phyloP scores from a whole-genome alignment of 2,329 filamentous ascomycete species.

The Fusarium piperis region DNA sequence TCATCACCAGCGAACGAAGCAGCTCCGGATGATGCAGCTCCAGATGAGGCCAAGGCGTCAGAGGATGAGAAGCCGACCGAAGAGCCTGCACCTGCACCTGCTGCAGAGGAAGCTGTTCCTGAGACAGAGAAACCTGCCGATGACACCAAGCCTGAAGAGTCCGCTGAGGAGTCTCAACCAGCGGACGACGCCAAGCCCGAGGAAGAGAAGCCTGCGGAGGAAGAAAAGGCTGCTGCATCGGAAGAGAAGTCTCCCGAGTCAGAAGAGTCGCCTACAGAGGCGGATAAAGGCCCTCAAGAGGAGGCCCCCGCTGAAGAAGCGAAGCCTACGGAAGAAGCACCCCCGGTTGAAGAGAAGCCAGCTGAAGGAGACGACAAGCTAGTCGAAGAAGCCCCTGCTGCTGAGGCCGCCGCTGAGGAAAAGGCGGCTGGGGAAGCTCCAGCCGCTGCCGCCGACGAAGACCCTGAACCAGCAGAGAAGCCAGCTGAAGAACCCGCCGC shows the following conservation, averaged over 20 bases:
- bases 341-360: conserved; percentile 3
- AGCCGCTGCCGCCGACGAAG: background rate
- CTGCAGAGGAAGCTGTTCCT: background rate
- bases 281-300: background rate
- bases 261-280: background rate
- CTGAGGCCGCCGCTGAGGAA: conserved; percentile 6
- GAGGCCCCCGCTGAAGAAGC: background rate
- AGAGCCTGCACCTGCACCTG: background rate
- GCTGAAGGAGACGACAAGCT: background rate
- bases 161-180: background rate
- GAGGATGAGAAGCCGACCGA: conserved; percentile 1
- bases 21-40: background rate
- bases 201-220: background rate
- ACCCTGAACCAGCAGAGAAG: background rate
- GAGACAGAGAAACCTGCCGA: conserved; percentile 9
- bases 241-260: background rate
- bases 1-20: background rate
- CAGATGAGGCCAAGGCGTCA: background rate
- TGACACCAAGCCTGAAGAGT: background rate
- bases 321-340: conserved; percentile 1
- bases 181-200: conserved; percentile 1
- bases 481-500: background rate
- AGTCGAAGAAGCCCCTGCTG: conserved; percentile 13
- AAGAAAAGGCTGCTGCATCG: background rate
- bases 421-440: background rate